These are phyloP conservation scores for Phytophthora sansomeana DNA, from an alignment of 352 stramenopile genomes.

Conservation along the genomic window DNA sequence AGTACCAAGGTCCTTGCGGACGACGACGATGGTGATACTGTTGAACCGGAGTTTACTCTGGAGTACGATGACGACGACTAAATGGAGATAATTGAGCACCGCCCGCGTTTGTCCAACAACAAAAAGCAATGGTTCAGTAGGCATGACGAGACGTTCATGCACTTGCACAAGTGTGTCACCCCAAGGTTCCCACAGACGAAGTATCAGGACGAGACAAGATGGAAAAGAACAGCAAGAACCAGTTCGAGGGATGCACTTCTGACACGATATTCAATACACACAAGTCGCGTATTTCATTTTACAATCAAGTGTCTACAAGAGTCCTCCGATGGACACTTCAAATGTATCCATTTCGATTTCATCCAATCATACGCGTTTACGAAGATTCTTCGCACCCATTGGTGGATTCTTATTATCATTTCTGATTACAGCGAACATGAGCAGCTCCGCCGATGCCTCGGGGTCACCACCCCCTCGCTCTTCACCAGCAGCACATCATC, in stretches of 20 bases:
- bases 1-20: constrained; percentile 43
- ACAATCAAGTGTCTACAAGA: background rate
- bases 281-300: background rate
- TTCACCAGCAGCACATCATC: background rate
- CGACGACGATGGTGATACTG: constrained; percentile 68
- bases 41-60: constrained; percentile 72
- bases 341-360: constrained; percentile 19
- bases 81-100: constrained; percentile 37
- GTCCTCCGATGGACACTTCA: constrained; percentile 11
- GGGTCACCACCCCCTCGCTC: background rate
- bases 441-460: constrained; percentile 10
- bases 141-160: background rate
- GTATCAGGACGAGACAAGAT: constrained; percentile 3
- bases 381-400: constrained; percentile 7
- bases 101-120: constrained; percentile 28
- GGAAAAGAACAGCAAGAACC: constrained; percentile 4
- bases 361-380: constrained; percentile 6
- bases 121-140: constrained; percentile 9
- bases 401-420: background rate
- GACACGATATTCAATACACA: constrained; percentile 12
- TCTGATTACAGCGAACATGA: constrained; percentile 27
- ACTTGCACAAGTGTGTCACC: background rate
- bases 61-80: constrained; percentile 86
- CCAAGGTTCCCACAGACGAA: background rate
- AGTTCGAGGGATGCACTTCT: constrained; percentile 11